Evolutionary conservation across 2,329 filamentous ascomycete genomes (phyloP), one percentile per base, ranked within the genome.

Genomic region (Verticillium isaacii): DNA sequence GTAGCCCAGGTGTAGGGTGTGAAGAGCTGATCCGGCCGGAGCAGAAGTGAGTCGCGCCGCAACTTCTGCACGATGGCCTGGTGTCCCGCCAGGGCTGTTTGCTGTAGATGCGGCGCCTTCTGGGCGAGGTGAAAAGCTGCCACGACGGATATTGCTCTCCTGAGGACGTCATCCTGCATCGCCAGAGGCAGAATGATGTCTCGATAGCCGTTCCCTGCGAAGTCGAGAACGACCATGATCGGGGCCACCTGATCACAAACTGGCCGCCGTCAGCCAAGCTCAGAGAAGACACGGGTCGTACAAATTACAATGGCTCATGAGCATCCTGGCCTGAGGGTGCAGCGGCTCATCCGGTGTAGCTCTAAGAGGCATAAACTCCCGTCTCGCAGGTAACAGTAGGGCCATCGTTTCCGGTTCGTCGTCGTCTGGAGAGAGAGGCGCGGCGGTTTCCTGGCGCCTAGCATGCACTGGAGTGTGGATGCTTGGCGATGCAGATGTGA

Each of bases 131-230:
- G 76, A 19, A 78, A 76, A 0, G 75, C 74, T 5, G 76, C 72
- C 0, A 77, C 73, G 5, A 77, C 75, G 9, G 70, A 73, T 1
- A 78, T 74, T 0, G 76, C 74, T 32, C 73, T 69, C 25, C 69
- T 68, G 0, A 78, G 69, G 0, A 74, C 66, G 1, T 71, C 66
- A 19, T 78, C 70, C 23, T 77, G 70, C 11, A 71, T 68, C 0
- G 76, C 76, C n/a, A 78, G 71, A 2, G 76, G 75, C 2, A 78
- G 67, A 7, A 78, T 70, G 12, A 77, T 61, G 6, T 77, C 67
- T 29, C 76, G 68, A 52, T 78, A 78, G 15, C 75, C 76, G 41
- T 78, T 78, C 9, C 63, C 67, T 0, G 67, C 57, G 5, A 65
- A 69, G 60, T 78, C 76, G 11, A 77, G 63, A 0, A 78, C 71